These are phyloP conservation scores for Chenopodium quinoa DNA, from an alignment of 148 eudicot genomes.

Conservation along the genomic window DNA sequence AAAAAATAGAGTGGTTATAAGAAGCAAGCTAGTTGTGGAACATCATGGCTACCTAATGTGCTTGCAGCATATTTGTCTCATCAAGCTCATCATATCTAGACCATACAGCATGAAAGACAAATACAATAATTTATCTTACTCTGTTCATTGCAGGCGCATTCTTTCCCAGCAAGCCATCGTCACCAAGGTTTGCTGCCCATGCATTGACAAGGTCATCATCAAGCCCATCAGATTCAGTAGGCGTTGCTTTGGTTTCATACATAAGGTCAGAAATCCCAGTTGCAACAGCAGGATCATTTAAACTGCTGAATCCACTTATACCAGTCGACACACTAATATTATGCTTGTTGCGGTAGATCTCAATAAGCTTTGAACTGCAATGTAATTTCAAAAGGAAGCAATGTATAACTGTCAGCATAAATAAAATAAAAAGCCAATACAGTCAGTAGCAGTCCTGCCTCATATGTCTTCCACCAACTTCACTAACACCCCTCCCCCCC, in stretches of 20 bases:
- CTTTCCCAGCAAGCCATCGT: constrained; percentile 84
- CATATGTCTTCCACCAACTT: too few species aligned
- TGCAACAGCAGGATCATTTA: constrained; percentile 89
- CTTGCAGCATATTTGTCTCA: constrained; percentile 4
- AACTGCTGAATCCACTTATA: constrained; percentile 17
- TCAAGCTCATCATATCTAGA: not conserved
- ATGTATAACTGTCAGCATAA: not conserved
- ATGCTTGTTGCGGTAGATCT: constrained; percentile 86
- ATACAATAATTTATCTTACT: constrained; percentile 44
- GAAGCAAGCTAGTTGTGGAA: too few species aligned
- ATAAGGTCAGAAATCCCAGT: constrained; percentile 94
- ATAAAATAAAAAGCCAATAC: not conserved
- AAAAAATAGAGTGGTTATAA: too few species aligned
- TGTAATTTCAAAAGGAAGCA: constrained; percentile 23
- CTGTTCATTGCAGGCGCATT: constrained; percentile 95
- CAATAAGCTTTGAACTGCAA: constrained; percentile 84
- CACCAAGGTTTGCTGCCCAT: constrained; percentile 98
- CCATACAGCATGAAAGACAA: not conserved
- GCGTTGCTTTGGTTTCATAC: constrained; percentile 65
- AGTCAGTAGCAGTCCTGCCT: not conserved
- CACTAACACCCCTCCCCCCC: too few species aligned
- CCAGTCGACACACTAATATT: constrained; percentile 84
- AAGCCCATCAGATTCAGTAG: constrained; percentile 59
- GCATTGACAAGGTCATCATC: constrained; percentile 97
- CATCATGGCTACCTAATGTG: not conserved